A percentile compares a stretch with the other conserved stretches of the same genome.
Evolutionary conservation across 2,329 filamentous ascomycete species (phyloP).

Genomic region (Fusarium duplospermum): DNA sequence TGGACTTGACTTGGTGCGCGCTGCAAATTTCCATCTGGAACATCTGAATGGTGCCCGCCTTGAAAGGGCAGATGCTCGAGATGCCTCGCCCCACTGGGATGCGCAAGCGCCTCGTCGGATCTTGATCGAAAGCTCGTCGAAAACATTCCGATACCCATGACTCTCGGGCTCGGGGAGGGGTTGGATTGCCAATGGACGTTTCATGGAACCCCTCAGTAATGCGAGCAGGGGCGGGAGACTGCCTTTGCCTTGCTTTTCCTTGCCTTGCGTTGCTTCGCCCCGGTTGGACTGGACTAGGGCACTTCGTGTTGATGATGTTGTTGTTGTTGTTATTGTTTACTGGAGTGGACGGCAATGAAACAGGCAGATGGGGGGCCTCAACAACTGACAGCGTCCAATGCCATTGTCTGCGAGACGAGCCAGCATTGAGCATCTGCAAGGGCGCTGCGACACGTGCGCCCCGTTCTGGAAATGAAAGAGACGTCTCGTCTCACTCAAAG

Average conservation of each 20-base stretch:
- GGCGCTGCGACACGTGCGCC: conserved; percentile 24
- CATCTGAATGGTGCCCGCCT: conserved; percentile 46
- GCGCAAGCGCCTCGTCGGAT: conserved; percentile 44
- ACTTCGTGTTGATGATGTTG: conserved; percentile 15
- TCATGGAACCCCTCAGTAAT: conserved; percentile 31
- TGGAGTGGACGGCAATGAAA: conserved; percentile 12
- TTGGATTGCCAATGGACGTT: conserved; percentile 28
- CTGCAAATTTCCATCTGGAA: conserved; percentile 38
- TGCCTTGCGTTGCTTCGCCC: background rate
- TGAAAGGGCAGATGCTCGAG: conserved; percentile 27
- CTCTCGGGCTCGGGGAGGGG: conserved; percentile 2
- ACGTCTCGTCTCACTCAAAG: conserved; percentile 12
- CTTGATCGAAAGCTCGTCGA: conserved; percentile 41
- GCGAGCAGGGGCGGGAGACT: conserved; percentile 33
- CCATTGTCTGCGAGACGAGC: conserved; percentile 13
- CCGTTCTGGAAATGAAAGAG: conserved; percentile 39
- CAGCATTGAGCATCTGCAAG: conserved; percentile 29
- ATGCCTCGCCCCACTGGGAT: conserved; percentile 35
- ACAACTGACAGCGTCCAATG: conserved; percentile 13
- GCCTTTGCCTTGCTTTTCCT: conserved; percentile 13
- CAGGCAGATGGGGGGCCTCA: conserved; percentile 29
- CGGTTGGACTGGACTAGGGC: background rate
- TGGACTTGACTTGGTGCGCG: conserved; percentile 22
- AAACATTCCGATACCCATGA: conserved; percentile 41
- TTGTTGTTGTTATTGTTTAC: conserved; percentile 24